These are phyloP conservation scores for Mycena metata DNA, from an alignment of 768 basidiomycete genomes.

Conservation along the genomic window DNA sequence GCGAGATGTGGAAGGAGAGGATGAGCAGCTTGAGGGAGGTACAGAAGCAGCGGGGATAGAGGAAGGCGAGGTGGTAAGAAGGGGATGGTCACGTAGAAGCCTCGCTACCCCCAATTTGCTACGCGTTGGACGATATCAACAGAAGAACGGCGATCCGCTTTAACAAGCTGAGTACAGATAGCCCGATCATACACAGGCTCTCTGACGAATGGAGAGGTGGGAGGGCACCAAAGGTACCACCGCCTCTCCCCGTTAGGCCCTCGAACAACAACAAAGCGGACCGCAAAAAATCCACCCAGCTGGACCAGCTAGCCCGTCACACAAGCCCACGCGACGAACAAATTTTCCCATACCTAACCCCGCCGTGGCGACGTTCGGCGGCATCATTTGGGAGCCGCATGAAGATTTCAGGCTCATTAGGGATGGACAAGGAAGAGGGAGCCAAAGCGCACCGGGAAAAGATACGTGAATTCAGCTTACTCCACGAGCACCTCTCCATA, in stretches of 20 bases:
- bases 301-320: conserved; percentile 30
- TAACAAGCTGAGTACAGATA: conserved; percentile 41
- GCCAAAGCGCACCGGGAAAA: conserved; percentile 12
- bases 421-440: background rate
- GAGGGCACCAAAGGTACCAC: conserved; percentile 25
- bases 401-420: conserved; percentile 17
- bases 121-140: conserved; percentile 28
- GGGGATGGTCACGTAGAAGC: no score
- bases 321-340: conserved; percentile 37
- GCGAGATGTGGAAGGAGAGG: no score
- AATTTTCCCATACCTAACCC: conserved; percentile 39
- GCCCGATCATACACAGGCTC: conserved; percentile 41
- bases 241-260: conserved; percentile 36
- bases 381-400: conserved; percentile 22
- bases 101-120: conserved; percentile 46
- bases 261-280: no score
- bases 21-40: no score
- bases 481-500: conserved; percentile 1
- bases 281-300: conserved; percentile 15
- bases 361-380: conserved; percentile 40
- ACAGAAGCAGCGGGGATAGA: no score
- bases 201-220: conserved; percentile 34
- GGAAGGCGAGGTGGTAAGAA: no score
- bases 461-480: background rate
- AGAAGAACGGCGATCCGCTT: conserved; percentile 39